Conservation (phyloP, 108 stramenopile species). For the Mediolabrus comicus region DNA sequence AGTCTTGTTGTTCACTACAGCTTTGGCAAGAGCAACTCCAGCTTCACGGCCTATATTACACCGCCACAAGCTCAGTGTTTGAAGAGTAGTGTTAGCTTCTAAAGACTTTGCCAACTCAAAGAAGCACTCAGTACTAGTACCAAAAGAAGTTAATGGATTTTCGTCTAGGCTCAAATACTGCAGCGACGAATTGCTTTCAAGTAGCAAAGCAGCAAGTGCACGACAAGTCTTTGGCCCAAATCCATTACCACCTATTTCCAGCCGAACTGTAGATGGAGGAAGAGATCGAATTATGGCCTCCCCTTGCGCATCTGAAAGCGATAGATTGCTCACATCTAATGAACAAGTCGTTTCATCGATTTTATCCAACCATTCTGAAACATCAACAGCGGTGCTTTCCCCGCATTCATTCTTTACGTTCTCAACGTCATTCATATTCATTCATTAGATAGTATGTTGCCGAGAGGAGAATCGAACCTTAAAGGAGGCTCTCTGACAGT, state of each 20-base stretch:
- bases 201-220: conserved; percentile 29
- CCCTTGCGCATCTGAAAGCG: conserved; percentile 31
- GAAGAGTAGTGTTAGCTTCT: conserved; percentile 10
- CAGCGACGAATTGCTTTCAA: conserved; percentile 11
- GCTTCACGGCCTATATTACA: conserved; percentile 35
- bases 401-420: conserved; percentile 14
- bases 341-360: conserved; percentile 4
- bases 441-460: too few species aligned
- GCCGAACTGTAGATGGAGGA: background rate
- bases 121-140: conserved; percentile 21
- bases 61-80: conserved; percentile 34
- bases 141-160: conserved; percentile 23
- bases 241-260: conserved; percentile 41
- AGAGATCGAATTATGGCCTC: conserved; percentile 28
- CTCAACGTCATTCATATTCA: conserved; percentile 2
- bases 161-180: conserved; percentile 23
- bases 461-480: too few species aligned
- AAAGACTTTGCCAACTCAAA: conserved; percentile 24
- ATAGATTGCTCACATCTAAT: conserved; percentile 36
- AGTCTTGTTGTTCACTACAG: conserved; percentile 18
- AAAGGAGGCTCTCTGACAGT: too few species aligned
- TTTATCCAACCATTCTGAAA: conserved; percentile 28
- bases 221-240: conserved; percentile 20
- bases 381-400: conserved; percentile 11
- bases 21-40: conserved; percentile 19